These are phyloP conservation scores for Incumbomyces delicatus DNA, from an alignment of 2,329 filamentous ascomycete species.

Conservation along the genomic window DNA sequence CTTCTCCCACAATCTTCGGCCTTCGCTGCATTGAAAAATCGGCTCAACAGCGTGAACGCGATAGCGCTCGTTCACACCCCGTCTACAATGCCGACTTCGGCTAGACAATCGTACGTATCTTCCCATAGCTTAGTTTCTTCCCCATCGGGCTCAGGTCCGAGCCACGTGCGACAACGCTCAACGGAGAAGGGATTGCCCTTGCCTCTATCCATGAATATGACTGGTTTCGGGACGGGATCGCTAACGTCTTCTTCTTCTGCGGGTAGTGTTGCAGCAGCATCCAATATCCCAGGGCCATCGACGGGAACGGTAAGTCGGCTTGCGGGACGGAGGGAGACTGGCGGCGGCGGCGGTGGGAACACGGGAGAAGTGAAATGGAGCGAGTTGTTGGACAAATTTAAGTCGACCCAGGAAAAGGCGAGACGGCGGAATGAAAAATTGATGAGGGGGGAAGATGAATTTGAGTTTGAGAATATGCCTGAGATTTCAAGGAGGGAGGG, in stretches of 20 bases:
- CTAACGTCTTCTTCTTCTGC: slow-evolving; percentile 1
- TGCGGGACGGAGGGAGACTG: background rate
- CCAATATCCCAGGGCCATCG: background rate
- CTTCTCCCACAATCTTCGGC: slow-evolving; percentile 95
- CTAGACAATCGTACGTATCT: slow-evolving; percentile 16
- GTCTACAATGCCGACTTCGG: slow-evolving; percentile 32
- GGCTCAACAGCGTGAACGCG: slow-evolving; percentile 90
- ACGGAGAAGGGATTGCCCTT: background rate
- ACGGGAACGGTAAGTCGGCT: slow-evolving; percentile 1
- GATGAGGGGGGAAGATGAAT: slow-evolving; percentile 15
- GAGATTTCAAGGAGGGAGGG: background rate
- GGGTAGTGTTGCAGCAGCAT: slow-evolving; percentile 13
- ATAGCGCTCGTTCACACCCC: slow-evolving; percentile 89
- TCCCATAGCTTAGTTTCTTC: background rate
- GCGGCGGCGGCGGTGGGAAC: background rate
- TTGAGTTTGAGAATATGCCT: slow-evolving; percentile 1
- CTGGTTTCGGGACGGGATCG: background rate
- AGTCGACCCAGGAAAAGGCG: slow-evolving; percentile 76
- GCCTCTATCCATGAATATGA: background rate
- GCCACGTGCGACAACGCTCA: background rate
- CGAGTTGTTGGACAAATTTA: slow-evolving; percentile 91
- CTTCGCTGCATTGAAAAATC: slow-evolving; percentile 92
- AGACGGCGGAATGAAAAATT: slow-evolving; percentile 32
- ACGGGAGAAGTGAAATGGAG: slow-evolving; percentile 72
- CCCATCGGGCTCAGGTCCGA: background rate